These are phyloP conservation scores for Huntiella bhutanensis DNA, from an alignment of 2,329 filamentous ascomycete genomes.

Conservation along the genomic window DNA sequence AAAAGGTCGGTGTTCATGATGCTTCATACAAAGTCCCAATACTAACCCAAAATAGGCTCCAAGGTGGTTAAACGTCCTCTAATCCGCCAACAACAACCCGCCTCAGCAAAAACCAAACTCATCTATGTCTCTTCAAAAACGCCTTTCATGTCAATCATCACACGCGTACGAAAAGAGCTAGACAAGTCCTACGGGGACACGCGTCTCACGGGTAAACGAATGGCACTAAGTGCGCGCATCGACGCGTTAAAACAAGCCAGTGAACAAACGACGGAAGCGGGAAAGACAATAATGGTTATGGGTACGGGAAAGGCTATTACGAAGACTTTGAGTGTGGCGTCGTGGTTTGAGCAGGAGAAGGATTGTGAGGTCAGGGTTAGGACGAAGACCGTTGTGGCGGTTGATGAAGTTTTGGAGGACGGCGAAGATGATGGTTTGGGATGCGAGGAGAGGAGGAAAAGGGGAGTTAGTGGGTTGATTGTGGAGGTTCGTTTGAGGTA, in stretches of 20 bases:
- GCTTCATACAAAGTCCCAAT: not conserved
- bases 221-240: constrained; percentile 28
- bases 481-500: constrained; percentile 15
- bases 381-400: constrained; percentile 43
- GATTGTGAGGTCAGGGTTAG: constrained; percentile 33
- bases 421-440: constrained; percentile 21
- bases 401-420: constrained; percentile 43
- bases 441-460: constrained; percentile 22
- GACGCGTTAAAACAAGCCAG: constrained; percentile 16
- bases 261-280: constrained; percentile 13
- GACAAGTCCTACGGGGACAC: constrained; percentile 25
- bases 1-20: constrained; percentile 15
- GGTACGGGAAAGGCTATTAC: constrained; percentile 49
- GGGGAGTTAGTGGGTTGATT: constrained; percentile 33
- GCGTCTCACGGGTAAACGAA: constrained; percentile 17
- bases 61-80: constrained; percentile 32
- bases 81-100: constrained; percentile 22
- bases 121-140: constrained; percentile 48
- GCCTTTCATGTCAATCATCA: constrained; percentile 48
- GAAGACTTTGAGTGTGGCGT: constrained; percentile 40
- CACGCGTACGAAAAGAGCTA: constrained; percentile 45
- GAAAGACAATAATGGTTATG: constrained; percentile 33
- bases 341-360: constrained; percentile 30
- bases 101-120: constrained; percentile 25
- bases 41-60: constrained; percentile 20